Conservation (phyloP, 495 filamentous ascomycete species). For the Xylaria telfairii region DNA sequence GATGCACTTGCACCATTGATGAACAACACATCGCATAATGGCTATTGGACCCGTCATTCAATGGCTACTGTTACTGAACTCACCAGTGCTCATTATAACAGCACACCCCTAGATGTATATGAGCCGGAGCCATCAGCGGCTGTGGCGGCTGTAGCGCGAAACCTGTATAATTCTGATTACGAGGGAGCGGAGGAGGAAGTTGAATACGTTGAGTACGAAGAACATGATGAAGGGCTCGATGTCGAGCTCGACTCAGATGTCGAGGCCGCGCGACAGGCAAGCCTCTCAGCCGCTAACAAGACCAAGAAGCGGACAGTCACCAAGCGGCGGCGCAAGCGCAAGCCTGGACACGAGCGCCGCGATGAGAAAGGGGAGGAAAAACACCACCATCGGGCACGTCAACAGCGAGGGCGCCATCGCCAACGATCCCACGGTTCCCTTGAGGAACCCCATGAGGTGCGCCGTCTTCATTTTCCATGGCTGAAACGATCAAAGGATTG, state of each 20-base stretch:
- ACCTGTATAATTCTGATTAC: constrained; percentile 50
- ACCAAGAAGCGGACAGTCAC: constrained; percentile 53
- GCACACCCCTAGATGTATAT: constrained; percentile 9
- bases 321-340: constrained; percentile 50
- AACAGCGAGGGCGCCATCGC: constrained; percentile 37
- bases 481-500: constrained; percentile 33
- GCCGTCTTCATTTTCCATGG: constrained; percentile 33
- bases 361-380: constrained; percentile 31
- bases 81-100: constrained; percentile 14
- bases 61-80: constrained; percentile 37
- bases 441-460: constrained; percentile 31
- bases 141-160: constrained; percentile 47
- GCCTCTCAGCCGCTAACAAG: constrained; percentile 52
- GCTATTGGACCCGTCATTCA: constrained; percentile 51
- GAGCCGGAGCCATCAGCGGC: constrained; percentile 43
- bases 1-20: constrained; percentile 73
- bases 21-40: constrained; percentile 35
- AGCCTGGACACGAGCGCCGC: constrained; percentile 36
- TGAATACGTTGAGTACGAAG: constrained; percentile 50
- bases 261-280: constrained; percentile 49
- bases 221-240: constrained; percentile 37
- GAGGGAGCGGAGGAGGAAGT: constrained; percentile 46
- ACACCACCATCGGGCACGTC: constrained; percentile 32
- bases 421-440: constrained; percentile 42
- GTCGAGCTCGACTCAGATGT: constrained; percentile 47